Base-by-base conservation (phyloP, 164 flowering plant genomes). In the Brasenia schreberi region DNA sequence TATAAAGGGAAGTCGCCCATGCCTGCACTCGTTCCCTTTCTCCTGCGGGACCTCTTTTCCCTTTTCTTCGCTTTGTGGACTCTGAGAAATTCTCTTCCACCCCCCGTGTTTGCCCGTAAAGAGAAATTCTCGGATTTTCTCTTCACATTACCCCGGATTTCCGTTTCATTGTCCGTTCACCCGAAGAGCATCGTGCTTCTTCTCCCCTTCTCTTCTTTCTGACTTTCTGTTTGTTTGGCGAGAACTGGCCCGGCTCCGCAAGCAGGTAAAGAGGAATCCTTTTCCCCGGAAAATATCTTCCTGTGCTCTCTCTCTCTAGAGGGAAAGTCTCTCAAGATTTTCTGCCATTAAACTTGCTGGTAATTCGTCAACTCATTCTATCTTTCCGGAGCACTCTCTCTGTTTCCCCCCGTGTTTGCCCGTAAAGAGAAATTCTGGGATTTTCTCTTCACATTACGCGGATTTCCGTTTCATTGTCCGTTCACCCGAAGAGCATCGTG, bases 1-100 rank as follows among this genome's bases (percentile, higher is more conserved):
- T 83, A 87, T 87, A 84, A 77, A 84, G 77, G 74, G 66, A 79
- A 72, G 75, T 5, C 62, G 45, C 61, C 61, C 61, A 3, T 3
- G 2, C 19, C 43, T 12, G 18, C 61, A 27, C 68, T 43, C 49
- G 18, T 39, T 65, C n/a, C 18, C 44, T 12, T 53, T 59, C 42
- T 33, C 39, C 39, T 33, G 39, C 4, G 39, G 3, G 39, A 33
- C 39, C 39, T 1, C 4, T 33, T 33, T 33, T 33, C 39, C 39
- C 39, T 18, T 17, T 19, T 42, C 42, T 44, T 27, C 5, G 18
- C 7, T 45, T 23, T 60, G 59, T 39, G 1, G 19, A 27, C 33
- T 43, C 17, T 14, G 42, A 19, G 39, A 60, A 19, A 2, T 60
- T 42, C 52, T 11, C 27, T 33, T n/a, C 59, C 39, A 33, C 39